phyloP scores from a whole-genome alignment of 768 basidiomycete genomes.

The Suillus subalutaceus region DNA sequence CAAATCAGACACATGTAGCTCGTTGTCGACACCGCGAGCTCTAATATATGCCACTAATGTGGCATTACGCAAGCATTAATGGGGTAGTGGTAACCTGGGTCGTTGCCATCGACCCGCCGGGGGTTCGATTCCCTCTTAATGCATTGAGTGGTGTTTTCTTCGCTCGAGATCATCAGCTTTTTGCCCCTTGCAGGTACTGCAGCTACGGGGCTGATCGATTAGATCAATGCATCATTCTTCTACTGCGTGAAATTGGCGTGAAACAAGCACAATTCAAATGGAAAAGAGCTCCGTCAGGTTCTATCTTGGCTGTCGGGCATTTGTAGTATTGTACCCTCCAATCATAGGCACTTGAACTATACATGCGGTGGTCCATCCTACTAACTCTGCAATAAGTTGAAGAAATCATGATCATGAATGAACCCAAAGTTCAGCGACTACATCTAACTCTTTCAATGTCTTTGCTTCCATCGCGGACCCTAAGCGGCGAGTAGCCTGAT shows the following conservation, averaged over 20 bases:
- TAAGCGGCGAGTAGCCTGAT: conserved; percentile 20
- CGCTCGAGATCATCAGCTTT: too few relatives aligned
- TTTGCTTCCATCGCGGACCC: conserved; percentile 38
- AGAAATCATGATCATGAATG: conserved; percentile 25
- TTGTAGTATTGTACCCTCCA: neutral
- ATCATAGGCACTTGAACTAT: neutral
- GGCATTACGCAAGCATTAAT: conserved; percentile 22
- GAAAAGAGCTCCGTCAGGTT: neutral
- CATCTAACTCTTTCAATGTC: conserved; percentile 70
- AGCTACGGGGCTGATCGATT: too few relatives aligned
- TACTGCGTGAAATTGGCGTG: neutral
- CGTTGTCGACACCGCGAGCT: too few relatives aligned
- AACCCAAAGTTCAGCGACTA: conserved; percentile 75
- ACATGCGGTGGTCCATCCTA: too few relatives aligned
- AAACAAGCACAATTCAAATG: neutral
- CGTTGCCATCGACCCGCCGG: conserved; percentile 62
- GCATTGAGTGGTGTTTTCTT: too few relatives aligned
- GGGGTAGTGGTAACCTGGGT: conserved; percentile 39
- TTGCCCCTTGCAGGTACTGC: too few relatives aligned
- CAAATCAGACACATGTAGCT: too few relatives aligned
- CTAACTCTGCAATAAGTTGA: neutral
- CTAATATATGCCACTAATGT: neutral
- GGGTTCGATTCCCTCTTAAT: conserved; percentile 82
- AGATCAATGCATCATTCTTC: neutral
- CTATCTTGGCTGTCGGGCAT: neutral